These are phyloP conservation scores for Plasmodium vivax DNA, from an alignment of 169 alveolate species.

Conservation along the genomic window DNA sequence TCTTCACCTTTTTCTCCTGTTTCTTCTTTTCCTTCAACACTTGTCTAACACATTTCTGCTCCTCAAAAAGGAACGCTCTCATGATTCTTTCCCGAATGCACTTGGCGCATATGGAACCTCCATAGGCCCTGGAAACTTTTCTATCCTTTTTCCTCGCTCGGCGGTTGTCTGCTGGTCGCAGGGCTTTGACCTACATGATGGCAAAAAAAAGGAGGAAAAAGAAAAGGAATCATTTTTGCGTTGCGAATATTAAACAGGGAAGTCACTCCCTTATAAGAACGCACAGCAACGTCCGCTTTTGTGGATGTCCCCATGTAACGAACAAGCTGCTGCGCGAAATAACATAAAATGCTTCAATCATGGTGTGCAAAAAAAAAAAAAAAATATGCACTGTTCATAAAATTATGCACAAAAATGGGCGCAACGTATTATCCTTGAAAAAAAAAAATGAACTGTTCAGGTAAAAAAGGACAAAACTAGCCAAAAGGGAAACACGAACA, in stretches of 20 bases:
- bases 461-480: neutral
- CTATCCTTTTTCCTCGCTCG: constrained; percentile 84
- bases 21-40: constrained; percentile 83
- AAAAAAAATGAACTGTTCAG: neutral
- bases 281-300: no score
- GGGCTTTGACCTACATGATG: constrained; percentile 75
- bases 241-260: neutral
- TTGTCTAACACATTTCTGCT: constrained; percentile 89
- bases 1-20: constrained; percentile 75
- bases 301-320: no score
- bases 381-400: neutral
- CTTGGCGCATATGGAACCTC: constrained; percentile 89
- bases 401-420: neutral
- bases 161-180: constrained; percentile 84
- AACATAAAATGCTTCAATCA: no score
- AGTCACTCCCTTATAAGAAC: no score
- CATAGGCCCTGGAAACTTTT: constrained; percentile 93
- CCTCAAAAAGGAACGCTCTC: constrained; percentile 94
- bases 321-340: no score
- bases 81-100: constrained; percentile 91
- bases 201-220: neutral
- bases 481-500: neutral
- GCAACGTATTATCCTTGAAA: neutral
- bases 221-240: neutral
- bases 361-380: no score